Conservation (phyloP, 176 grass and related monocot genomes). For the Bolboschoenus planiculmis region DNA sequence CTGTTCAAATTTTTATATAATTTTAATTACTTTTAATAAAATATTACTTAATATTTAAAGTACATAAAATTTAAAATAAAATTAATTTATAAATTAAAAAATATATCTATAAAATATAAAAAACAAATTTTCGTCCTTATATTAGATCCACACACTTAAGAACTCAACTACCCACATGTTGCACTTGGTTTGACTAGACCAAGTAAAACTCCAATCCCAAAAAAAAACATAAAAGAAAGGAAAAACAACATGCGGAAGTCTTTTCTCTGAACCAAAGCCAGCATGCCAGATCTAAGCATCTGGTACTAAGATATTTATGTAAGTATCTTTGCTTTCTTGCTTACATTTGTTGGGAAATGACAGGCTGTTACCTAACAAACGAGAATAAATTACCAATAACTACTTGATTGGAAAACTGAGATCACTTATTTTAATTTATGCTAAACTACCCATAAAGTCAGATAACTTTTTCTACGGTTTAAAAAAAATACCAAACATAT, state of each 20-base stretch:
- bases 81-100: too few species aligned
- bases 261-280: background rate
- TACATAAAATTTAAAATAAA: too few species aligned
- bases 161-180: background rate
- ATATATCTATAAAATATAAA: too few species aligned
- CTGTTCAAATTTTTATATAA: too few species aligned
- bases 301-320: background rate
- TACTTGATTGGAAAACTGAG: background rate
- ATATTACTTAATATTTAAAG: too few species aligned
- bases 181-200: background rate
- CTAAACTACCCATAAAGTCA: constrained; percentile 9
- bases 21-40: too few species aligned
- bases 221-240: background rate
- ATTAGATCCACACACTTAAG: too few species aligned
- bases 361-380: constrained; percentile 11
- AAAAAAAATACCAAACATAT: background rate
- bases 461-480: constrained; percentile 10
- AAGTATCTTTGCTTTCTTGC: background rate
- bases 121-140: too few species aligned
- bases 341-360: constrained; percentile 6
- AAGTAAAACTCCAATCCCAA: background rate
- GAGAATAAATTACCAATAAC: background rate
- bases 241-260: background rate
- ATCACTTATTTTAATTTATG: constrained; percentile 13
- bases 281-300: background rate